Conservation (phyloP, 2,329 filamentous ascomycete genomes). For the Colletotrichum sp. region DNA sequence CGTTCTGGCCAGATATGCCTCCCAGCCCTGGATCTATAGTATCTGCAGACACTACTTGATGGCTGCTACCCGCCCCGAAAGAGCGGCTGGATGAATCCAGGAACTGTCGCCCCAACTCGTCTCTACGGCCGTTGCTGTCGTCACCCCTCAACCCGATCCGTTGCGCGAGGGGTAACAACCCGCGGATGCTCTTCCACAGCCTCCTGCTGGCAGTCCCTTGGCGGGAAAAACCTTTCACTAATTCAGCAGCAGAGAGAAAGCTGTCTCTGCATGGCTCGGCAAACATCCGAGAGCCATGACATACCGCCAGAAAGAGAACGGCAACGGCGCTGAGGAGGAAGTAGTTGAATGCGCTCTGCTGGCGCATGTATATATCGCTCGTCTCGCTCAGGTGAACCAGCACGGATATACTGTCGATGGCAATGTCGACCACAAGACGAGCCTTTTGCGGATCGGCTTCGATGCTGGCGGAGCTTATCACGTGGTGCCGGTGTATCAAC, state of each 20-base stretch:
- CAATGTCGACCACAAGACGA: constrained; percentile 42
- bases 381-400: constrained; percentile 38
- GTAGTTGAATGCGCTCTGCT: constrained; percentile 45
- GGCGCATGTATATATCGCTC: constrained; percentile 40
- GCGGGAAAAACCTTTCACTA: constrained; percentile 35
- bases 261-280: constrained; percentile 36
- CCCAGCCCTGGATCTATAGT: not conserved
- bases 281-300: constrained; percentile 47
- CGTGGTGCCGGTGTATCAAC: constrained; percentile 48
- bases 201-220: constrained; percentile 35
- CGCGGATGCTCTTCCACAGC: constrained; percentile 40
- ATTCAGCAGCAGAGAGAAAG: constrained; percentile 34
- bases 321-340: constrained; percentile 43
- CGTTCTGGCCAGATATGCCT: not conserved
- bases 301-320: constrained; percentile 46
- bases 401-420: constrained; percentile 35
- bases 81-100: not conserved
- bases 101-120: not conserved
- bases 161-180: constrained; percentile 33
- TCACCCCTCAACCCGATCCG: constrained; percentile 26
- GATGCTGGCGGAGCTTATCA: constrained; percentile 42
- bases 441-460: constrained; percentile 36
- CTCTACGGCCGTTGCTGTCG: not conserved
- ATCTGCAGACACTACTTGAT: rapidly evolving
- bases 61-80: not conserved